Evolutionary conservation across 2,329 filamentous ascomycete genomes (phyloP).

Genomic region (Botrytis sinoallii): DNA sequence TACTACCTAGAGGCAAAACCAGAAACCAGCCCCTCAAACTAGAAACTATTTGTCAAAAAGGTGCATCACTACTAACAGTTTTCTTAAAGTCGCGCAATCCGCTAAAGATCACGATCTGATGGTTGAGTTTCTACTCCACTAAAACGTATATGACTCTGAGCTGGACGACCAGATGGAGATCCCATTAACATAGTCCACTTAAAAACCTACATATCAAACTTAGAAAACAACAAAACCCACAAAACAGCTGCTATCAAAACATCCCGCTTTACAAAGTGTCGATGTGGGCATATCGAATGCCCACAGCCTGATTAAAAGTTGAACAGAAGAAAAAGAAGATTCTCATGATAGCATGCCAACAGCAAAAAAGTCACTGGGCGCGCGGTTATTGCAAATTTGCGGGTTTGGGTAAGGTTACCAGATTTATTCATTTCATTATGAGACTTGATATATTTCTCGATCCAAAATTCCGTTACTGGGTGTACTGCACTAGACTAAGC

Average conservation of each 20-base stretch:
- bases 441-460: constrained; percentile 16
- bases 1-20: too few relatives aligned
- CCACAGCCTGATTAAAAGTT: too few relatives aligned
- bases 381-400: constrained; percentile 7
- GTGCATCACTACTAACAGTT: background rate
- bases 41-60: too few relatives aligned
- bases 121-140: background rate
- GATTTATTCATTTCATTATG: background rate
- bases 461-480: constrained; percentile 19
- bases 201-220: constrained; percentile 24
- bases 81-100: background rate
- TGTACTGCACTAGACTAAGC: constrained; percentile 6
- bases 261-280: constrained; percentile 29
- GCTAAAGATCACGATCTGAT: background rate
- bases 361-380: constrained; percentile 13
- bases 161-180: constrained; percentile 14
- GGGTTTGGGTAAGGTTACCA: background rate
- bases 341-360: background rate
- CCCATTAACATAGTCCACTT: constrained; percentile 15
- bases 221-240: constrained; percentile 22
- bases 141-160: background rate
- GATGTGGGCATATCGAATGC: constrained; percentile 24
- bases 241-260: constrained; percentile 21
- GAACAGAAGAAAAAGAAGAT: background rate
- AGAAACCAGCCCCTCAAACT: background rate